Evolutionary conservation across 805 yeast species (phyloP).

Genomic region (Lipomyces sp.): DNA sequence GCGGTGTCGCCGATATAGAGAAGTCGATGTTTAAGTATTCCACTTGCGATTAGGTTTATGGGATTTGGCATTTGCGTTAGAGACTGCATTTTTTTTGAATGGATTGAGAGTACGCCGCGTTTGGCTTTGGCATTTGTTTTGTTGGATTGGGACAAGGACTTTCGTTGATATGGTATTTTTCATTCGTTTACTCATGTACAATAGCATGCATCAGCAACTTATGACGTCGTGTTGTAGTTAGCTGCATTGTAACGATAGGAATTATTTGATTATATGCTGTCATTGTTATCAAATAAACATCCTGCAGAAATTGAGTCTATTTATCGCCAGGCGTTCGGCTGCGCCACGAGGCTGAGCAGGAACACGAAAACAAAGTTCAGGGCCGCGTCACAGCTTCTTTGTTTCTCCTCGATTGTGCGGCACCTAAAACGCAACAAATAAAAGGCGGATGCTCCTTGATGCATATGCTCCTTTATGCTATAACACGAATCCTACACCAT

Average conservation of each 20-base stretch:
- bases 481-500: background rate
- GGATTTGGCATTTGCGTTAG: background rate
- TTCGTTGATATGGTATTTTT: background rate
- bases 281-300: background rate
- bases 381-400: too few relatives aligned
- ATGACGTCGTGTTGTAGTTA: background rate
- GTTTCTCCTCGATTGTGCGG: too few relatives aligned
- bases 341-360: too few relatives aligned
- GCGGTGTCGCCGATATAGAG: conserved; percentile 42
- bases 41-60: background rate
- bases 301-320: background rate
- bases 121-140: background rate
- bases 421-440: too few relatives aligned
- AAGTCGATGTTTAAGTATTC: conserved; percentile 26
- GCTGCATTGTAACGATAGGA: background rate
- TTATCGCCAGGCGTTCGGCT: too few relatives aligned
- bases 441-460: too few relatives aligned
- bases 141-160: background rate
- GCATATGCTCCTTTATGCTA: background rate
- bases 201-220: background rate
- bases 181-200: background rate
- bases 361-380: too few relatives aligned
- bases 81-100: background rate
- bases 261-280: background rate
- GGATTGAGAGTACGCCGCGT: too few relatives aligned